Evolutionary conservation across 1,284 basidiomycete species (phyloP).

Genomic region (Sporisorium reilianum): DNA sequence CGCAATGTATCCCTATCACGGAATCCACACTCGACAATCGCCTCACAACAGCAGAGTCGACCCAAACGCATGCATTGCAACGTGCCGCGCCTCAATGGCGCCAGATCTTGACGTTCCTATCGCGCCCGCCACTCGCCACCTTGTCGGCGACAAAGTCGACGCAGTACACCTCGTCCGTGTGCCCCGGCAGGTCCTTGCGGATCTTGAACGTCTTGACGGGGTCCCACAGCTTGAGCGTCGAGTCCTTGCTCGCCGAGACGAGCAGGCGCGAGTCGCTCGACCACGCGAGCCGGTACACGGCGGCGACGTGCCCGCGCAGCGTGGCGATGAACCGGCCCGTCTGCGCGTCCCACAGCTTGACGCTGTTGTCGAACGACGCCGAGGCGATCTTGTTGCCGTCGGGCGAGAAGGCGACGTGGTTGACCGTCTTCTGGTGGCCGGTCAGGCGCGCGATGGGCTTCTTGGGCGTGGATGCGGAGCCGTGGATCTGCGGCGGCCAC

Average conservation of each 20-base stretch:
- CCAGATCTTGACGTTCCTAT: constrained; percentile 75
- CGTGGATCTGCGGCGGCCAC: constrained; percentile 64
- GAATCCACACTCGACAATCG: not conserved
- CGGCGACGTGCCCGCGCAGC: constrained; percentile 90
- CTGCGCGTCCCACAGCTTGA: constrained; percentile 84
- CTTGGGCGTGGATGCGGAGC: constrained; percentile 71
- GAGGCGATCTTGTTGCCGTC: constrained; percentile 92
- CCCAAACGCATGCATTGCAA: not conserved
- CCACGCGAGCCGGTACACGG: constrained; percentile 95
- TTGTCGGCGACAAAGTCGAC: constrained; percentile 85
- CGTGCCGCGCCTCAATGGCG: constrained; percentile 30
- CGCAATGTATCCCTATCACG: not conserved
- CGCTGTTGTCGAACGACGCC: constrained; percentile 90
- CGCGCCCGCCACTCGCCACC: constrained; percentile 89
- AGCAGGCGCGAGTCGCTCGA: constrained; percentile 91
- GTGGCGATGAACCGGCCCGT: constrained; percentile 83
- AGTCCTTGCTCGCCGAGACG: constrained; percentile 94
- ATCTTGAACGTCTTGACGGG: constrained; percentile 76
- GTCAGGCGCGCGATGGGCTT: constrained; percentile 90
- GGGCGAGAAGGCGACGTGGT: constrained; percentile 94
- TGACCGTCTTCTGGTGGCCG: constrained; percentile 94
- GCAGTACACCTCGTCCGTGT: constrained; percentile 98
- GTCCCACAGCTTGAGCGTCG: constrained; percentile 76
- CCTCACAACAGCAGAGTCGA: not conserved
- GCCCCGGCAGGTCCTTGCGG: constrained; percentile 90